Evolutionary conservation across 2,329 filamentous ascomycete species (phyloP).

Genomic region (Venturia oleaginea): DNA sequence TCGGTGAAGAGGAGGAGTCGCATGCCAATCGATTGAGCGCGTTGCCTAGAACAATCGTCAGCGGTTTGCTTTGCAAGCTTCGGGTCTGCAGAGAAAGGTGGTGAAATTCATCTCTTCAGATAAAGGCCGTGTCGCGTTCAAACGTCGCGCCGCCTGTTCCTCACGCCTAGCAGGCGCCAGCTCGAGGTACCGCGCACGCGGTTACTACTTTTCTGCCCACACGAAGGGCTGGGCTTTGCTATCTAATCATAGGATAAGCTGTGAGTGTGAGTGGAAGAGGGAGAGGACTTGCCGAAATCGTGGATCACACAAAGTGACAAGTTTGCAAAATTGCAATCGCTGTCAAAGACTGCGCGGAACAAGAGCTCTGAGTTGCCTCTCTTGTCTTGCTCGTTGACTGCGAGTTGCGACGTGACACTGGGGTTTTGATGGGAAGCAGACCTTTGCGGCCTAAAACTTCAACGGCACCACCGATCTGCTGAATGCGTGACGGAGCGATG

Average conservation of each 20-base stretch:
- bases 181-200: neutral
- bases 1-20: neutral
- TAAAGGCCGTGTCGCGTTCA: neutral
- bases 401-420: neutral
- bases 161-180: neutral
- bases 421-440: too few species aligned
- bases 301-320: neutral
- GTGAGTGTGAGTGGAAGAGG: neutral
- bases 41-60: neutral
- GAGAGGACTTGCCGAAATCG: neutral
- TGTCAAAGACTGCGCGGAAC: neutral
- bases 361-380: neutral
- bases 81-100: neutral
- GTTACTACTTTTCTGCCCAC: neutral
- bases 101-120: neutral
- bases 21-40: neutral
- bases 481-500: neutral
- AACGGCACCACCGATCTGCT: neutral
- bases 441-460: neutral
- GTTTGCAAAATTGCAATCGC: neutral
- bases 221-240: neutral
- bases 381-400: neutral
- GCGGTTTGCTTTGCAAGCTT: neutral
- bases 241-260: neutral
- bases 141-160: neutral